Evolutionary conservation across 257 asterid species (phyloP).

Genomic region (Ehretia macrophylla): DNA sequence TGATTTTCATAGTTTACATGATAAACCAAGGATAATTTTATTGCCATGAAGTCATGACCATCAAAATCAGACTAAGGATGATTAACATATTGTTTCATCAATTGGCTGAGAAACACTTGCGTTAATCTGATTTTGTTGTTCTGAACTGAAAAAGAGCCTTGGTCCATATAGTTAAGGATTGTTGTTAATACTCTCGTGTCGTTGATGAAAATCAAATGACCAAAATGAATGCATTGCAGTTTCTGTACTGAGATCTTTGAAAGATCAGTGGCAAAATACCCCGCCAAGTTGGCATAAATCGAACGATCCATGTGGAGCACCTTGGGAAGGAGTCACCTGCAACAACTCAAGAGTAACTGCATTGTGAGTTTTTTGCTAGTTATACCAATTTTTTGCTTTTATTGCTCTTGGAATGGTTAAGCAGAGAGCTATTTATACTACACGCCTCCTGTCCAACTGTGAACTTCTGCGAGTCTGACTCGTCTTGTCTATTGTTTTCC

Average conservation of each 20-base stretch:
- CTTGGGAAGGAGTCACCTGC: slow-evolving; percentile 6
- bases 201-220: no score
- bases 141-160: no score
- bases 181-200: neutral
- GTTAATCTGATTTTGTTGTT: no score
- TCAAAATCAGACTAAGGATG: no score
- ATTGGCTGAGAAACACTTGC: no score
- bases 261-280: slow-evolving; percentile 8
- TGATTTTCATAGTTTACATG: no score
- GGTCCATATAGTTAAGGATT: neutral
- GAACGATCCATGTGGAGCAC: slow-evolving; percentile 4
- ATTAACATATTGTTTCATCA: no score
- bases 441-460: neutral
- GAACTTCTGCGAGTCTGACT: neutral
- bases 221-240: neutral
- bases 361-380: neutral
- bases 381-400: neutral
- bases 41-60: no score
- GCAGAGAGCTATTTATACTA: neutral
- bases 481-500: neutral
- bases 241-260: slow-evolving; percentile 4
- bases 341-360: slow-evolving; percentile 5
- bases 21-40: no score
- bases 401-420: neutral
- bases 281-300: slow-evolving; percentile 9